These are phyloP conservation scores for Mallotus nudiflorus DNA, from an alignment of 345 rosid species.

Conservation along the genomic window DNA sequence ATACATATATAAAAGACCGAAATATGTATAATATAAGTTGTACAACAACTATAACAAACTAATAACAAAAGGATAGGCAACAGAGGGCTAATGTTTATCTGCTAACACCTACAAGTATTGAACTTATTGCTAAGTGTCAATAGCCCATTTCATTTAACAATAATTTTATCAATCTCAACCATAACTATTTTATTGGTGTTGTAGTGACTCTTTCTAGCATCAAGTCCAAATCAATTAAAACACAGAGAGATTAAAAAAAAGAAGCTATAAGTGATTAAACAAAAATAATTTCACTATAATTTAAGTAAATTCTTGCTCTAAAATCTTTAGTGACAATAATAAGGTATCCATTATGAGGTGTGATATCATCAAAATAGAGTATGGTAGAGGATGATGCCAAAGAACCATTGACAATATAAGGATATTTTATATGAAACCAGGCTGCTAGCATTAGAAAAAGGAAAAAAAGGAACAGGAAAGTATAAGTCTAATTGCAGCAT, in stretches of 20 bases:
- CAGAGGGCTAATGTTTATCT: no score
- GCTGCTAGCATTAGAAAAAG: conserved; percentile 28
- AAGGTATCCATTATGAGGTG: conserved; percentile 27
- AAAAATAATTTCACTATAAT: background rate
- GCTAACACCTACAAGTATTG: conserved; percentile 29
- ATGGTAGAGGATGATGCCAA: conserved; percentile 36
- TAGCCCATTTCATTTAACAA: conserved; percentile 19
- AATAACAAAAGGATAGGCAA: no score
- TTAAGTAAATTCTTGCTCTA: conserved; percentile 11
- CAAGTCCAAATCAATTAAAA: conserved; percentile 4
- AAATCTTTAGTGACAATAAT: conserved; percentile 28
- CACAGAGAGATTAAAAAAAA: background rate
- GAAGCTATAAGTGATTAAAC: background rate
- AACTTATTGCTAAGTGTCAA: conserved; percentile 14
- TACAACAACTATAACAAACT: no score
- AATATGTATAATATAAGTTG: no score
- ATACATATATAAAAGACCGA: no score
- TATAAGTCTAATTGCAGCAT: background rate
- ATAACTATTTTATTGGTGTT: conserved; percentile 23
- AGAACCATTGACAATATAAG: conserved; percentile 25
- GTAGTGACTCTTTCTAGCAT: conserved; percentile 26
- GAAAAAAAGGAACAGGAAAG: background rate
- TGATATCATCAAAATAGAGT: conserved; percentile 29
- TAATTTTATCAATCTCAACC: conserved; percentile 33
- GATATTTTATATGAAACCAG: conserved; percentile 38